These are phyloP conservation scores for Musa troglodytarum DNA, from an alignment of 176 grass and related monocot genomes.

Conservation along the genomic window DNA sequence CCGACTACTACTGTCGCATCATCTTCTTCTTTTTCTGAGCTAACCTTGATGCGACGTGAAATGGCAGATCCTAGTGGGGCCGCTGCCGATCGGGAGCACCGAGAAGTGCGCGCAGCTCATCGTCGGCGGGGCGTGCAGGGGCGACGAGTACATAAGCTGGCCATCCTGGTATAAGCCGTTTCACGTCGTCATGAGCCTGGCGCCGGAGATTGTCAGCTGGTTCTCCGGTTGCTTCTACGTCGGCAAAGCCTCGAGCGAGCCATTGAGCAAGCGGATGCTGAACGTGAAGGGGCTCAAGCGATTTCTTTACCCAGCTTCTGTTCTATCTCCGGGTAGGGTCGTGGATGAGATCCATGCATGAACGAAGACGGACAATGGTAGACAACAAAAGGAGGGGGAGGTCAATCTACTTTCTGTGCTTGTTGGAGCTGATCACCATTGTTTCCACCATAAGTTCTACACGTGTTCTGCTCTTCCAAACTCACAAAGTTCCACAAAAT, in stretches of 20 bases:
- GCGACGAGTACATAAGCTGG: conserved; percentile 34
- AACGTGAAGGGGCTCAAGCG: neutral
- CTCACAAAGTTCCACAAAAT: no score
- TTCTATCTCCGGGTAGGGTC: neutral
- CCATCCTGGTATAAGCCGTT: conserved; percentile 30
- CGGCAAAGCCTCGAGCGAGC: conserved; percentile 1
- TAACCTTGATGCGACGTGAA: neutral
- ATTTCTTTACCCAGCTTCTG: neutral
- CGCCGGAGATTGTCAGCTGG: conserved; percentile 25
- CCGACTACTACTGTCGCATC: no score
- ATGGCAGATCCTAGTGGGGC: conserved; percentile 27
- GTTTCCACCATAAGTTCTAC: no score
- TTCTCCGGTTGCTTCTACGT: conserved; percentile 10
- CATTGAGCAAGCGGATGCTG: conserved; percentile 3
- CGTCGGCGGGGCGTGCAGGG: conserved; percentile 23
- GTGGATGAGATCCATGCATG: no score
- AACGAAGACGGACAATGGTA: no score
- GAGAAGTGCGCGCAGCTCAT: conserved; percentile 22
- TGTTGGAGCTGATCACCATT: no score
- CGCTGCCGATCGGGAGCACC: conserved; percentile 23
- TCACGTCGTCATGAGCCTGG: conserved; percentile 5
- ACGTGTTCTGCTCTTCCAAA: no score
- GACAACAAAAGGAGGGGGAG: no score
- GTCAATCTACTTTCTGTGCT: no score
- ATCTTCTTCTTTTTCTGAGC: neutral